Evolutionary conservation across 768 basidiomycete species (phyloP), one percentile per base, ranked within the genome.

Genomic region (Tubosaeta sp.): DNA sequence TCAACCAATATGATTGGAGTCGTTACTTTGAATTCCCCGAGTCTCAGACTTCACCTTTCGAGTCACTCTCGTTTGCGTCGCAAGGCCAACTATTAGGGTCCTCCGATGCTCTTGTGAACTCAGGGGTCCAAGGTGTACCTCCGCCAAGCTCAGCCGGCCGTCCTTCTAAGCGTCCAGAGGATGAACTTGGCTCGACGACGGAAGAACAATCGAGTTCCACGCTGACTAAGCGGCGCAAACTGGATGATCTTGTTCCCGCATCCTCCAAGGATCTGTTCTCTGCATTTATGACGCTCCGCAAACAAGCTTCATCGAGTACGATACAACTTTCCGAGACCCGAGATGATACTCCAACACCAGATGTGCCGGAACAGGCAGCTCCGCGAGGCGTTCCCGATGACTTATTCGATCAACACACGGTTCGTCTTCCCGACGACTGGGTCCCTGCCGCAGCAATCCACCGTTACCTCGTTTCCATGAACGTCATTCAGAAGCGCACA

Each of bases 401-500:
- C 32, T 55, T 83, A 14, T 68, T 72, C 46, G 66, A 74, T 56
- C 53, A 60, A 34, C 71, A 73, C 53, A 84, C 83, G 14, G 63
- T 84, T 27, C 62, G 62, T 35, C 64, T 79, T 38, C 76, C 78
- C 7, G 55, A 66, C 6, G 46, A 58, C 13, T 61, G 69, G 65
- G 45, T 48, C 12, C 53, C 57, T 32, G 73, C 77, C n/a, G 47
- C 53, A 12, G 63, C 61, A 17, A 42, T 62, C 16, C 87, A 90
- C 63, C 77, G 75, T 26, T 91, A 91, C 61, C 72, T 91, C 68
- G 81, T 80, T 14, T 90, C 86, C 27, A 64, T 90, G 54, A 73
- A 81, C 27, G 56, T 89, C 17, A 73, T 91, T 7, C 89, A 90
- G 64, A 85, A 83, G 56, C 84, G 80, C 46, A 74, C 73, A 17